These are phyloP conservation scores for Melampsora americana DNA, from an alignment of 1,284 basidiomycete species.

Conservation along the genomic window DNA sequence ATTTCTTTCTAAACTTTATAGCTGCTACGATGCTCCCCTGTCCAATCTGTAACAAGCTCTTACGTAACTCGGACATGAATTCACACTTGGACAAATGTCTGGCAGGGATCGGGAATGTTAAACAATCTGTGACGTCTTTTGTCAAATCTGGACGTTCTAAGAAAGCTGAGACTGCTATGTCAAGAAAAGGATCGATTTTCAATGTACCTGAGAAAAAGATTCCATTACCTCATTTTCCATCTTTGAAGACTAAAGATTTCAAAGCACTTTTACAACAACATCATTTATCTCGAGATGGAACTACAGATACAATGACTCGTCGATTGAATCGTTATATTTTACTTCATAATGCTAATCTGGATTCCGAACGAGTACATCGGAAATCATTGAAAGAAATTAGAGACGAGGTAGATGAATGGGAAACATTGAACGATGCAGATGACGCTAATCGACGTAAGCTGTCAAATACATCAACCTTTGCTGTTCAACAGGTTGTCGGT, in stretches of 20 bases:
- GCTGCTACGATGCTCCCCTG: conserved; percentile 29
- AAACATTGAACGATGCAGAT: conserved; percentile 33
- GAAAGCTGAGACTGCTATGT: background rate
- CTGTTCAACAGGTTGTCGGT: conserved; percentile 1
- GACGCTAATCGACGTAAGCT: conserved; percentile 1
- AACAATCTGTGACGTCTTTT: background rate
- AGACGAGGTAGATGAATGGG: conserved; percentile 28
- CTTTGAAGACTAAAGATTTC: conserved; percentile 24
- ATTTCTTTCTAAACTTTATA: background rate
- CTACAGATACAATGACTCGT: background rate
- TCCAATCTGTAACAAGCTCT: conserved; percentile 27
- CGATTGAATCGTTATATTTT: conserved; percentile 30
- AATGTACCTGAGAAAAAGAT: conserved; percentile 27
- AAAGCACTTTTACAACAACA: conserved; percentile 27
- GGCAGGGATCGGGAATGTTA: background rate
- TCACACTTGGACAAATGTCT: conserved; percentile 20
- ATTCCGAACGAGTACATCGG: conserved; percentile 13
- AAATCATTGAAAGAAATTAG: conserved; percentile 24
- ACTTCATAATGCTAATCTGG: conserved; percentile 38
- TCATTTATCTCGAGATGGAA: conserved; percentile 18
- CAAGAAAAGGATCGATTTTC: conserved; percentile 2
- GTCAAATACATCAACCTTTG: background rate
- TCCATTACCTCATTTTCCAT: conserved; percentile 34
- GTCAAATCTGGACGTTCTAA: background rate
- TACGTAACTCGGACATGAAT: conserved; percentile 36